Evolutionary conservation across 495 filamentous ascomycete species (phyloP), one percentile per base, ranked within the genome.

Genomic region (Haplographium delicatum): DNA sequence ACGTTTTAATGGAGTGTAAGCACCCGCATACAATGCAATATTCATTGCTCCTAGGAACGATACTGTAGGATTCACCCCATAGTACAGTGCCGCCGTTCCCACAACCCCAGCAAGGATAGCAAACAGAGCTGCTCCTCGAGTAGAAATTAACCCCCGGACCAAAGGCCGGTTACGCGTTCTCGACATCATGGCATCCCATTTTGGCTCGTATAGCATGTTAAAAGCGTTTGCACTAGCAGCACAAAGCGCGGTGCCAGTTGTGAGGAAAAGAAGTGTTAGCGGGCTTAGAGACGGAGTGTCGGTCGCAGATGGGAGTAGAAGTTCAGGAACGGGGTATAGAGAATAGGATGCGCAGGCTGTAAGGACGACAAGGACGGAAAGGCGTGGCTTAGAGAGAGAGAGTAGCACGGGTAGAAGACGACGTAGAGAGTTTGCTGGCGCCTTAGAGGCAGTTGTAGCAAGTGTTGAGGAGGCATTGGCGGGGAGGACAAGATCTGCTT

Each of bases 141-240:
- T 75, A 31, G 79, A 81, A 28, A 98, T 74, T 2, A 97, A 79
- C 2, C 84, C 82, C 3, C 93, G 82, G 8, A 96, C 93, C 0
- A 98, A 72, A 0, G 93, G 93, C 18, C 93, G 74, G 53, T 96
- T 93, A 27, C 86, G 79, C 7, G 93, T 98, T 7, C 93, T 84
- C 16, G 75, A 82, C 93, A 98, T 98, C 57, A 85, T 83, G 20
- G 86, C 88, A 68, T 98, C 93, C 68, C 89, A 87, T 54, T 80
- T 75, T 11, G 85, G 91, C 68, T 98, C 93, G 60, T 95, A 83
- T 56, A 94, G 82, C 93, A 98, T 98, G 72, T 98, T 98, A 43
- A 97, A 72, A 0, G 93, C 84, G 59, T 97, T 98, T 38, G 93
- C 93, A 54, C 84, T 85, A 41, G 89, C 88, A 25, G 74, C 86